phyloP scores from a whole-genome alignment of 2,329 filamentous ascomycete species.

The Pseudocercospora musae region DNA sequence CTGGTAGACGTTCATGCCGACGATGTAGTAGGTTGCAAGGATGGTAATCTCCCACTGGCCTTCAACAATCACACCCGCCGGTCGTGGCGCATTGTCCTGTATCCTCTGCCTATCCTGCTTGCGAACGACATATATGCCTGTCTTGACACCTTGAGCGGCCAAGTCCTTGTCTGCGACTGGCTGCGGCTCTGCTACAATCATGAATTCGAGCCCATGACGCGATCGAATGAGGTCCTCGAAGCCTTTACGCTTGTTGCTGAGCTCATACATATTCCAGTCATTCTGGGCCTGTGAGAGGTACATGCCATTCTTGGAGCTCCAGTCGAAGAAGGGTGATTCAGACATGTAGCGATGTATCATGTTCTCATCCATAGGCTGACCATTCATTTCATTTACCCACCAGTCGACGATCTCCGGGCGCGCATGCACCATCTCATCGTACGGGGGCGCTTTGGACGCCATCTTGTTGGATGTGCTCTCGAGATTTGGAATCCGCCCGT shows the following conservation, averaged over 20 bases:
- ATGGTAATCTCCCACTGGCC: conserved; percentile 50
- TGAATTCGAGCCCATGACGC: conserved; percentile 58
- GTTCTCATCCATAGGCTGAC: conserved; percentile 38
- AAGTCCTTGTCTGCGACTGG: conserved; percentile 42
- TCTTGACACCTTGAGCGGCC: conserved; percentile 32
- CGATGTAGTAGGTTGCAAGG: conserved; percentile 58
- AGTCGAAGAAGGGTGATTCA: conserved; percentile 62
- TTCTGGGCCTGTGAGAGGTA: conserved; percentile 51
- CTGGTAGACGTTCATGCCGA: conserved; percentile 60
- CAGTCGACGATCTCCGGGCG: conserved; percentile 28
- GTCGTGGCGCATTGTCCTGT: conserved; percentile 34
- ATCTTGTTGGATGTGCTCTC: conserved; percentile 10
- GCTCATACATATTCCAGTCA: conserved; percentile 48
- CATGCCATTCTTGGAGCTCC: conserved; percentile 58
- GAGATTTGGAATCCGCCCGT: background rate
- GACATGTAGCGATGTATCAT: conserved; percentile 59
- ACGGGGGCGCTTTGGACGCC: conserved; percentile 17
- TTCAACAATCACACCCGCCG: conserved; percentile 40
- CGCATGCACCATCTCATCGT: conserved; percentile 28
- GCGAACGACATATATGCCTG: conserved; percentile 58
- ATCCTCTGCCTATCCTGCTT: conserved; percentile 53
- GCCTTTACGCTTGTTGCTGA: conserved; percentile 53
- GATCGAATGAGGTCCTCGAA: conserved; percentile 55
- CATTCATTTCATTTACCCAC: conserved; percentile 25
- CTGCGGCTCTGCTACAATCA: conserved; percentile 57